A percentile compares a stretch with the other conserved stretches of the same genome.
These are phyloP conservation scores for Calocybe gangraenosa DNA, from an alignment of 768 basidiomycete species.

Conservation along the genomic window DNA sequence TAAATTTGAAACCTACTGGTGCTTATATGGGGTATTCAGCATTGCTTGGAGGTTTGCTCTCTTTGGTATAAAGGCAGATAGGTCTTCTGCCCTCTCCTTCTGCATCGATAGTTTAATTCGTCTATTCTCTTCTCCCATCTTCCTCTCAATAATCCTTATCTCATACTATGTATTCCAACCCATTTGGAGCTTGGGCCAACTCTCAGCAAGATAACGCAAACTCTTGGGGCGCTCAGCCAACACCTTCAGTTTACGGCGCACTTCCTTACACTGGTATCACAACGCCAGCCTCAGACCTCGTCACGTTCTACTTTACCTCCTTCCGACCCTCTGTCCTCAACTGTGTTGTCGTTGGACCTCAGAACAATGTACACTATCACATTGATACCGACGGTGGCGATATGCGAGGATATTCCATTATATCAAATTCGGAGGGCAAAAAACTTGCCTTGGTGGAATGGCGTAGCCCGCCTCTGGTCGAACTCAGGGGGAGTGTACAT, in stretches of 20 bases:
- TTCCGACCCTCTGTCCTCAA: slow-evolving; percentile 50
- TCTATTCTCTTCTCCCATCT: background rate
- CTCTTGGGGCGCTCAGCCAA: background rate
- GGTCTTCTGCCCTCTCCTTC: background rate
- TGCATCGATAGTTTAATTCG: background rate
- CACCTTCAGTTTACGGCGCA: slow-evolving; percentile 56
- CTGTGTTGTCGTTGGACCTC: slow-evolving; percentile 47
- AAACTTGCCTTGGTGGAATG: slow-evolving; percentile 56
- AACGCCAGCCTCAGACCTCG: slow-evolving; percentile 22
- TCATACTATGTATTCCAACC: slow-evolving; percentile 1
- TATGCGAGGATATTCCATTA: slow-evolving; percentile 46
- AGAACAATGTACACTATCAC: slow-evolving; percentile 41
- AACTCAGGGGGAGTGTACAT: slow-evolving; percentile 42
- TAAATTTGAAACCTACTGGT: too few relatives aligned
- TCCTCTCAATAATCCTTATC: background rate
- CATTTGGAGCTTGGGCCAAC: slow-evolving; percentile 4
- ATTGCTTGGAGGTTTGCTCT: too few relatives aligned
- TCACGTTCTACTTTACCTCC: slow-evolving; percentile 44
- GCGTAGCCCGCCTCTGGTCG: slow-evolving; percentile 43
- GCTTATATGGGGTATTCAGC: too few relatives aligned
- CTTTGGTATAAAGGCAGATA: too few relatives aligned
- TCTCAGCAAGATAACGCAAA: background rate
- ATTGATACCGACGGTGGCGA: slow-evolving; percentile 41
- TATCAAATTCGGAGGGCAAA: slow-evolving; percentile 43
- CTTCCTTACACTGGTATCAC: slow-evolving; percentile 44